A percentile compares a stretch with the other conserved stretches of the same genome.
These are phyloP conservation scores for Mallotus japonicus DNA, from an alignment of 441 rosid genomes.

Conservation along the genomic window DNA sequence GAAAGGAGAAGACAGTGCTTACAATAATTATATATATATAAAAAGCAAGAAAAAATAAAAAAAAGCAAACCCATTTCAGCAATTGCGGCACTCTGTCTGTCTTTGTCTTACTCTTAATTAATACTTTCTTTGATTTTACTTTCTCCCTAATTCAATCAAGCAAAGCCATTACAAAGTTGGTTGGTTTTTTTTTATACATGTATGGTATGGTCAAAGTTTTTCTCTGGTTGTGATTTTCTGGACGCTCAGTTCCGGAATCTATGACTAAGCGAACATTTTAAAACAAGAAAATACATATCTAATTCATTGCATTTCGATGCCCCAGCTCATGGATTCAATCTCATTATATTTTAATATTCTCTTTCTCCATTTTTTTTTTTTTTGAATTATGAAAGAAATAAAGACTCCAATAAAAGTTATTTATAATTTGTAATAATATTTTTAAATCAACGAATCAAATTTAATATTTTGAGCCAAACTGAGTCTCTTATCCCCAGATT, in stretches of 20 bases:
- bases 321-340: not conserved
- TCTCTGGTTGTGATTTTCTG: not conserved
- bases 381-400: too few relatives aligned
- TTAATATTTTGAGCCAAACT: too few relatives aligned
- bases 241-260: conserved; percentile 6
- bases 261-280: not conserved
- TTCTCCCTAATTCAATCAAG: not conserved
- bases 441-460: too few relatives aligned
- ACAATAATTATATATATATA: not conserved
- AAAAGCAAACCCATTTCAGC: conserved; percentile 36
- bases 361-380: too few relatives aligned
- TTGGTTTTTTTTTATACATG: too few relatives aligned
- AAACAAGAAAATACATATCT: not conserved
- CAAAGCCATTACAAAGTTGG: too few relatives aligned
- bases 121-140: too few relatives aligned
- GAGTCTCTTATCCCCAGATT: too few relatives aligned
- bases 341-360: not conserved
- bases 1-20: conserved; percentile 13
- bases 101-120: not conserved
- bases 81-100: conserved; percentile 29
- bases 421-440: too few relatives aligned
- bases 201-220: not conserved
- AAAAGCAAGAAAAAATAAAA: conserved; percentile 15
- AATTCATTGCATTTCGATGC: not conserved
- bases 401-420: too few relatives aligned